phyloP scores from a whole-genome alignment of 768 basidiomycete genomes.

The Suillus plorans region DNA sequence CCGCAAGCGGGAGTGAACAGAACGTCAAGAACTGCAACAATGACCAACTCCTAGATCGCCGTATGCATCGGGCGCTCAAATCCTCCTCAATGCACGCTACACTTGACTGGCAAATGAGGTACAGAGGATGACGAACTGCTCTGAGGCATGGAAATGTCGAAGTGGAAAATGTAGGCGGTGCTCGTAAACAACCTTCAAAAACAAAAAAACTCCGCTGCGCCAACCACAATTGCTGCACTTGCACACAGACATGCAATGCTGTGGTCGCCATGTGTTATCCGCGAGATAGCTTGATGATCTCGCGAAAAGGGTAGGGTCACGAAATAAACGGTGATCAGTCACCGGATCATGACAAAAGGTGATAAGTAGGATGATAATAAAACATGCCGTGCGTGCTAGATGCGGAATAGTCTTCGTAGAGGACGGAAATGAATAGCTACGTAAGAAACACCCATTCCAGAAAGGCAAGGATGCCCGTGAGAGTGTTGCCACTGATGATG shows the following conservation, averaged over 20 bases:
- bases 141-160: conserved; percentile 14
- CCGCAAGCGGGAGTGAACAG: conserved; percentile 27
- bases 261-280: conserved; percentile 14
- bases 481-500: conserved; percentile 35
- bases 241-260: conserved; percentile 37
- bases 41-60: conserved; percentile 14
- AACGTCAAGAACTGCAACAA: conserved; percentile 10
- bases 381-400: conserved; percentile 31
- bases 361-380: conserved; percentile 46
- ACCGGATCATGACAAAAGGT: conserved; percentile 30
- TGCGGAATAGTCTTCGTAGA: conserved; percentile 22
- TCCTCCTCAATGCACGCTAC: conserved; percentile 16
- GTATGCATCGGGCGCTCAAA: conserved; percentile 24
- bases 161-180: conserved; percentile 19
- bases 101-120: conserved; percentile 40
- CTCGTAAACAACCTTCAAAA: conserved; percentile 24
- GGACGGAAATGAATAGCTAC: conserved; percentile 22
- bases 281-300: conserved; percentile 30
- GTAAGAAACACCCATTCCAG: conserved; percentile 21
- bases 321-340: conserved; percentile 48
- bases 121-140: conserved; percentile 23
- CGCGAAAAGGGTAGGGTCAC: conserved; percentile 20
- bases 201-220: conserved; percentile 27
- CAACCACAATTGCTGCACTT: conserved; percentile 22
- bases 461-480: conserved; percentile 25